Base-by-base conservation (phyloP, 108 stramenopile species). In the Aureococcus anophagefferens region DNA sequence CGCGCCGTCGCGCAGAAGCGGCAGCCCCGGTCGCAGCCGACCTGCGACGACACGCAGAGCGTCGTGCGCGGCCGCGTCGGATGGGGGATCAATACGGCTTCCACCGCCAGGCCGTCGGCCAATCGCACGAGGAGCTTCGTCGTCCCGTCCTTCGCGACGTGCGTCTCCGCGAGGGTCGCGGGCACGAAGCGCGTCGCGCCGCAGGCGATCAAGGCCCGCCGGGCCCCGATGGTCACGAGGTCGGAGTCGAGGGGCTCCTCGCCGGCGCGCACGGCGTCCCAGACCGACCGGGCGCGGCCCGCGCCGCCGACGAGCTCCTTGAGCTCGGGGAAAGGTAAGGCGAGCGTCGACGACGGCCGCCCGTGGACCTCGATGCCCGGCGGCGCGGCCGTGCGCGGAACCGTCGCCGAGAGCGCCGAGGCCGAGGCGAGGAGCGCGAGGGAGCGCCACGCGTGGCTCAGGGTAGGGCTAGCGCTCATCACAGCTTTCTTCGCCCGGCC, bases 11-110 rank as follows among this genome's bases (percentile, higher is more conserved):
- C 31, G 33, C 71, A 71, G 28, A 71, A 71, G n/a, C 37, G 5
- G 33, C 71, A 71, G n/a, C 71, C 71, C 4, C 63, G 71, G 63
- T 71, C 71, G 63, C 71, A 71, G 14, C 71, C 71, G 63, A 71
- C 62, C 33, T 71, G 71, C 11, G 71, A 33, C 34, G 71, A 71
- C 14, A 71, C 5, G 63, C 71, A 71, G 0, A 71, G 33, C 30
- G 71, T 71, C 28, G 71, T 71, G 5, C 71, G 62, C 62, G 62
- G 18, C 25, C 1, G 63, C 15, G 63, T 9, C 14, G 28, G 11
- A 18, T 59, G 63, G 4, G 71, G 71, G 15, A 71, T 71, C 0
- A 71, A n/a, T 0, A 71, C 71, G 13, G 71, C 62, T 32, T 71
- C 71, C 5, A 71, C 63, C 5, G 62, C 62, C 31, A 33, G 63